Evolutionary conservation across 768 basidiomycete genomes (phyloP), one percentile per base, ranked within the genome.

Genomic region (Suillus subaureus): DNA sequence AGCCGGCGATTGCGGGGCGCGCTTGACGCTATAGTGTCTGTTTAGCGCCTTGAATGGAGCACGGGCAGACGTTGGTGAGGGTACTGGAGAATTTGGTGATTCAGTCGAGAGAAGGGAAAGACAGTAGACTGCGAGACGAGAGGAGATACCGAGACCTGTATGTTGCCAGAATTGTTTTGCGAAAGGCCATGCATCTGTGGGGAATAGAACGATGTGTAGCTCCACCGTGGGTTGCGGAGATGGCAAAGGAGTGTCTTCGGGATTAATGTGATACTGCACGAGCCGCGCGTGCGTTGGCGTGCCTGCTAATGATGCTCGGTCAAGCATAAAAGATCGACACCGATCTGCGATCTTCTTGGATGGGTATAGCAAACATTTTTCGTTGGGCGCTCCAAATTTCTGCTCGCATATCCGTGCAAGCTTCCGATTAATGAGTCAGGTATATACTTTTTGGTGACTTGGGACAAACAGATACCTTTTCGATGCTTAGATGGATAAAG

Each of bases 81-180:
- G 60, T 11, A 71, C 43, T 13, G 78, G 77, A 28, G 78, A 77
- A 18, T 74, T 66, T 64, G 68, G 64, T 74, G 75, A 28, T 70
- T 70, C 37, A 52, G 73, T 45, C 0, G 88, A 85, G 2, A 96
- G 81, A 70, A 94, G 80, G 35, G 87, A 81, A 51, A 99, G 81
- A 73, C 92, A 95, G 64, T 87, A 83, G 66, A 96, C 94, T 5
- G 95, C 95, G 23, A 91, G 79, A 8, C 97, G 89, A 66, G 93
- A 95, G 4, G 92, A 94, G 47, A 99, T 89, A 1, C 96, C 96
- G 65, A 91, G 80, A 0, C 97, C 97, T 0, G 91, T 88, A 74
- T 98, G 97, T 70, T 98, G 96, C 97, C 97, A 99, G 77, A 96
- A 98, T 75, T 94, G 85, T 74, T 93, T 97, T 9, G 93, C 94